Conservation (phyloP, 2,329 filamentous ascomycete species). For the Orbilia ellipsospora region DNA sequence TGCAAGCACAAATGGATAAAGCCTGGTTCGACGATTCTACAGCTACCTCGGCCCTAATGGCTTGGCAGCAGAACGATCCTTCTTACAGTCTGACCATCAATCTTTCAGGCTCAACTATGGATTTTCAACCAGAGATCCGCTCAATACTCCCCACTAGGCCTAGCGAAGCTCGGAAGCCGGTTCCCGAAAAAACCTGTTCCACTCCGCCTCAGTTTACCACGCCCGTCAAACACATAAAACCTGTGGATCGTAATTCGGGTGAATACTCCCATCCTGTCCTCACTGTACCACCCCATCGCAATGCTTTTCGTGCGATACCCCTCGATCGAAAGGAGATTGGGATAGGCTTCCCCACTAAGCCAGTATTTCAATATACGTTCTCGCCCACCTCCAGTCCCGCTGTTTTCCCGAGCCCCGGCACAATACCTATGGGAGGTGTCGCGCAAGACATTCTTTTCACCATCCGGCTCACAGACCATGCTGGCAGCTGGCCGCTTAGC, state of each 20-base stretch:
- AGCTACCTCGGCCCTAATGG: constrained; percentile 9
- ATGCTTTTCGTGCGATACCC: background rate
- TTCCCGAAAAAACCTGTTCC: background rate
- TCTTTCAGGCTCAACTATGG: constrained; percentile 1
- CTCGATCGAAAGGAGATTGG: too few species aligned
- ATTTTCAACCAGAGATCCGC: constrained; percentile 4
- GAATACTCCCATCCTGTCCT: constrained; percentile 13
- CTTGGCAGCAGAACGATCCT: constrained; percentile 6
- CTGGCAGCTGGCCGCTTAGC: constrained; percentile 11
- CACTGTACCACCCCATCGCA: constrained; percentile 11
- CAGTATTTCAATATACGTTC: too few species aligned
- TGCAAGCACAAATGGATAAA: constrained; percentile 3
- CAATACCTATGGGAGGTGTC: constrained; percentile 8
- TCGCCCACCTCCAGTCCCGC: too few species aligned
- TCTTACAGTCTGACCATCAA: constrained; percentile 8
- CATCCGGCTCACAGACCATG: background rate
- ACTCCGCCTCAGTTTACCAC: constrained; percentile 13
- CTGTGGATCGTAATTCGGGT: constrained; percentile 12
- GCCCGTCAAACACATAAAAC: background rate
- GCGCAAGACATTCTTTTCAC: constrained; percentile 13
- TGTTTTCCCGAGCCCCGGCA: background rate
- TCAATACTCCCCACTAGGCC: constrained; percentile 4
- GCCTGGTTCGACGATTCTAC: background rate
- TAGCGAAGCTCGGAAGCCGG: too few species aligned
- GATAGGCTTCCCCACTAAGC: too few species aligned